Evolutionary conservation across 1,139 yeast species (phyloP), one percentile per base, ranked within the genome.

Genomic region (Pichia sp.): DNA sequence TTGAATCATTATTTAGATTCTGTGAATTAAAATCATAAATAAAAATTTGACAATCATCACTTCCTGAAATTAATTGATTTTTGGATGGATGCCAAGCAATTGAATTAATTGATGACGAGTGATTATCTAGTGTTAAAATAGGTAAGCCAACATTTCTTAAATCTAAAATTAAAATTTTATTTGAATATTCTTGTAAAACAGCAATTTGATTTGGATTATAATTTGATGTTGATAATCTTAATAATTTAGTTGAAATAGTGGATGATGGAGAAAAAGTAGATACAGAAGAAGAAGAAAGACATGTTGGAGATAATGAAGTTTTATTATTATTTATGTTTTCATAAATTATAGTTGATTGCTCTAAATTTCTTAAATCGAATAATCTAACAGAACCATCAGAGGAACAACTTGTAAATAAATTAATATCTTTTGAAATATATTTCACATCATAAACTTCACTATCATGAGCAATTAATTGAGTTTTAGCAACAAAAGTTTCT

Each of bases 381-480:
- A 92, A 84, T 43, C 98, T 71, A 64, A 90, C 87, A 22, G 95
- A 83, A 1, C 98, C 98, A 65, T 92, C 98, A 46, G 90, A 90
- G 3, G 97, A 96, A 42, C 92, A 96, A 45, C 95, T 84, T 37
- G 95, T 87, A 66, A 92, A 92, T 28, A 90, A 74, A 59, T 87
- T 80, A 40, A 84, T 78, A 33, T 87, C 79, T 36, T 81, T 80
- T 47, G 84, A 78, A 41, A 89, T 69, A 63, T 89, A 92, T 54
- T 86, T 78, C 24, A 90, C 97, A 62, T 92, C 98, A 62, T 81
- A 87, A 4, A 92, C 98, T 63, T 90, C 97, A 49, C 84, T 80
- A 61, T 92, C 98, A 64, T 92, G 98, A 0, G 98, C 98, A 55
- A 92, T 92, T 42, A 92, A 70, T 66, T 92, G 97, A 1, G 98